phyloP scores from a whole-genome alignment of 108 stramenopile genomes.

The Nitzschia sp. region DNA sequence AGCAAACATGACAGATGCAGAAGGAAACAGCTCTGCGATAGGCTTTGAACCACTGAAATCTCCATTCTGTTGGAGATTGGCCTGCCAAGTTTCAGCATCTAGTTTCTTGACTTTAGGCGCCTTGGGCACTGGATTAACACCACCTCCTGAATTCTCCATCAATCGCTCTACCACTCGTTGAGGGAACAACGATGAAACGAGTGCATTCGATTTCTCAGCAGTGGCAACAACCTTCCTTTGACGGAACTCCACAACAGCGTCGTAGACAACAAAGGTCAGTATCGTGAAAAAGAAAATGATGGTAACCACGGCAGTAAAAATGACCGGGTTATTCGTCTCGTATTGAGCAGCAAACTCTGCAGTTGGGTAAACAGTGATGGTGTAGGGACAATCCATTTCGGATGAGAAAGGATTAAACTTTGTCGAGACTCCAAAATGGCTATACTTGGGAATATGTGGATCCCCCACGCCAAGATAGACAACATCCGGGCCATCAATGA shows the following conservation, averaged over 20 bases:
- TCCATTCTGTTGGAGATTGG: not conserved
- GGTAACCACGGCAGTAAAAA: not conserved
- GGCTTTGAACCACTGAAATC: slow-evolving; percentile 1
- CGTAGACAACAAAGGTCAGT: not conserved
- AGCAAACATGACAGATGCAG: slow-evolving; percentile 30
- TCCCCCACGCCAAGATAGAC: slow-evolving; percentile 29
- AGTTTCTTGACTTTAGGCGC: not conserved
- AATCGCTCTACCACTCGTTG: slow-evolving; percentile 1
- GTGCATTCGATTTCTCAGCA: not conserved
- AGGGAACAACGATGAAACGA: slow-evolving; percentile 5
- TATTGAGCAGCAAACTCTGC: not conserved
- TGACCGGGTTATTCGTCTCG: not conserved
- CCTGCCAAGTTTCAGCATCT: not conserved
- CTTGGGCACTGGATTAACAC: not conserved
- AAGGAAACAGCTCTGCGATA: slow-evolving; percentile 29
- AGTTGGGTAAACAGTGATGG: slow-evolving; percentile 2
- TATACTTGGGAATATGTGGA: slow-evolving; percentile 18
- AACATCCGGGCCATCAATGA: slow-evolving; percentile 23
- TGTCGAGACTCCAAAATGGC: not conserved
- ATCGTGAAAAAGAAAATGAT: slow-evolving; percentile 6
- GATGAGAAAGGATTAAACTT: not conserved
- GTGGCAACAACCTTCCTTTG: slow-evolving; percentile 1
- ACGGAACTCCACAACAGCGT: not conserved
- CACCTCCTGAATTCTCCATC: not conserved
- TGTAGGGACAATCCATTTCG: slow-evolving; percentile 5